Conservation (phyloP, 2,329 filamentous ascomycete genomes). For the Ophiostoma sp. region DNA sequence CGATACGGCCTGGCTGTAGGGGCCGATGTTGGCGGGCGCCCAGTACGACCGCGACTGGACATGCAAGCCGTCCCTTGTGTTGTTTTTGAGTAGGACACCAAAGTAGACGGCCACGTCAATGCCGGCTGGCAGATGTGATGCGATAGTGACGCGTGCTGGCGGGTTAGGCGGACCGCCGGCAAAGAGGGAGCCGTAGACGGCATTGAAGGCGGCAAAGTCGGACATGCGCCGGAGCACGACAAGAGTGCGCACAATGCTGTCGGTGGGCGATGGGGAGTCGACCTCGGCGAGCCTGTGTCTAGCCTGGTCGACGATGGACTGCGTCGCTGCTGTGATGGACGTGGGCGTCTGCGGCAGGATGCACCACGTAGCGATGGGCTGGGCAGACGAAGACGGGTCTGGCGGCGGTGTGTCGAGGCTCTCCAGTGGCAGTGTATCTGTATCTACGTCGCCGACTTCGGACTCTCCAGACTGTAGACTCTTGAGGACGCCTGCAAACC, state of each 20-base stretch:
- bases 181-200: constrained; percentile 71
- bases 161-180: constrained; percentile 67
- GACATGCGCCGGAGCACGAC: constrained; percentile 74
- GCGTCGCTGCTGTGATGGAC: constrained; percentile 40
- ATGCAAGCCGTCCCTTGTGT: constrained; percentile 58
- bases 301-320: constrained; percentile 45
- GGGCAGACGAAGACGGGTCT: background rate
- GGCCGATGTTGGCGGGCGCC: constrained; percentile 96
- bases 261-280: constrained; percentile 31
- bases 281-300: constrained; percentile 35
- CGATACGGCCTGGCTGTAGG: constrained; percentile 84
- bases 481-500: constrained; percentile 45
- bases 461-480: background rate
- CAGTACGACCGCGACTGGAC: constrained; percentile 94
- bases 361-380: constrained; percentile 29
- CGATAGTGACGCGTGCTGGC: constrained; percentile 76
- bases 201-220: constrained; percentile 71
- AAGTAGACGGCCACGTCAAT: constrained; percentile 54
- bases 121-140: constrained; percentile 56
- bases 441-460: background rate
- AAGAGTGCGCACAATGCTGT: constrained; percentile 50
- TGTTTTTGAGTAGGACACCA: constrained; percentile 14
- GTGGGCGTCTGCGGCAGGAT: constrained; percentile 30
- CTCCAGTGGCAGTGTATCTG: background rate
- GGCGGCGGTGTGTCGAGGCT: background rate